A percentile compares a stretch with the other conserved stretches of the same genome.
These are phyloP conservation scores for Capsicum rhomboideum DNA, from an alignment of 257 asterid genomes.

Conservation along the genomic window DNA sequence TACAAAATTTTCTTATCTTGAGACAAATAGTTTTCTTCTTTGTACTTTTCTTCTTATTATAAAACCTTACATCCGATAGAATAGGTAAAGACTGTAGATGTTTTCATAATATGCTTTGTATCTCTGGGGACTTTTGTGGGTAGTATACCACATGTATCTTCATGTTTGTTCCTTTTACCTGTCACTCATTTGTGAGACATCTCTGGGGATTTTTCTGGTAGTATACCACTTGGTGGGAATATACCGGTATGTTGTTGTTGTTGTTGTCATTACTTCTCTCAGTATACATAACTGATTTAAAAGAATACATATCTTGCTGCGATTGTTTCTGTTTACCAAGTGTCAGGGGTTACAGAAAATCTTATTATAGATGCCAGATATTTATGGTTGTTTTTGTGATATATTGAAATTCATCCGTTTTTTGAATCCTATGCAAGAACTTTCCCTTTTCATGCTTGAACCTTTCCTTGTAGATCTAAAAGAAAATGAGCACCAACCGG, in stretches of 20 bases:
- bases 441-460: constrained; percentile 18
- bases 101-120: not conserved
- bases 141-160: not conserved
- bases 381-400: not conserved
- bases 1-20: not conserved
- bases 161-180: not conserved
- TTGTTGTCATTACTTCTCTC: not conserved
- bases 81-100: not conserved
- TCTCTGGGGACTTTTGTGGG: not conserved
- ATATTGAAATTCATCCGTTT: not conserved
- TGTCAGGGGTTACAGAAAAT: too few species aligned
- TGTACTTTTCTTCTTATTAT: not conserved
- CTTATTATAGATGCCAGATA: not conserved
- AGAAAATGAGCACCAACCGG: constrained; percentile 21
- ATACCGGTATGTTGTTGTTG: too few species aligned
- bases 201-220: too few species aligned
- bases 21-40: not conserved
- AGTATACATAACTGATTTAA: not conserved
- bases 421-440: not conserved
- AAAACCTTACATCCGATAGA: not conserved
- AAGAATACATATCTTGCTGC: constrained; percentile 1
- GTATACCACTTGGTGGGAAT: too few species aligned
- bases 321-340: not conserved
- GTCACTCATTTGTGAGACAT: too few species aligned
- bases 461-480: not conserved